Evolutionary conservation across 139 green algal genomes (phyloP).

Genomic region (Micractinium sp.): DNA sequence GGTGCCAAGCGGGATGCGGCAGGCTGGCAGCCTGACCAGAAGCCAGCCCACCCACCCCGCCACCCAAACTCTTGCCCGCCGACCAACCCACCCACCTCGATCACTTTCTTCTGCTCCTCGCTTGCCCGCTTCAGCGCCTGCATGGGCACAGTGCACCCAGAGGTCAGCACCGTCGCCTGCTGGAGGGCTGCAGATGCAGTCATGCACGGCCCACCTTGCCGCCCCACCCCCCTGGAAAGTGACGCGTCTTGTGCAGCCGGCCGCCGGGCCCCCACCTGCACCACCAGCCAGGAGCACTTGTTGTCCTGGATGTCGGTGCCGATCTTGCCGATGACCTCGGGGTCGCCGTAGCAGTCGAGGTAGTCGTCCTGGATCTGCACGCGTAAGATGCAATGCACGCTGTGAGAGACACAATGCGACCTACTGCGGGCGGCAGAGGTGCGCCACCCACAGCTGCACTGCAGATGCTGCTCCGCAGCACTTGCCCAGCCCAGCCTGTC

Average conservation of each 20-base stretch:
- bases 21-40: too few relatives aligned
- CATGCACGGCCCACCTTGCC: too few relatives aligned
- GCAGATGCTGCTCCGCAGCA: too few relatives aligned
- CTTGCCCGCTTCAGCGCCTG: constrained; percentile 82
- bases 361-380: constrained; percentile 97
- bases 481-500: not conserved
- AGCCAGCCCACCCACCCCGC: too few relatives aligned
- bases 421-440: not conserved
- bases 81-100: constrained; percentile 68
- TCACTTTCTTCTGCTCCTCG: constrained; percentile 79
- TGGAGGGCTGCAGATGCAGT: too few relatives aligned
- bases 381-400: too few relatives aligned
- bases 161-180: not conserved
- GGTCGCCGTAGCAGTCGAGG: constrained; percentile 95
- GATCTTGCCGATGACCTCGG: constrained; percentile 95
- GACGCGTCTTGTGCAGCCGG: too few relatives aligned
- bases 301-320: constrained; percentile 99
- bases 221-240: too few relatives aligned
- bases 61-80: not conserved
- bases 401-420: too few relatives aligned
- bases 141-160: not conserved
- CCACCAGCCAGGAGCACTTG: constrained; percentile 99
- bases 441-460: too few relatives aligned
- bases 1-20: too few relatives aligned
- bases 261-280: constrained; percentile 42